Percentiles rank a stretch among this genome's conserved stretches.
Conservation (phyloP, 1,284 basidiomycete genomes). For the Blastosporella zonata region DNA sequence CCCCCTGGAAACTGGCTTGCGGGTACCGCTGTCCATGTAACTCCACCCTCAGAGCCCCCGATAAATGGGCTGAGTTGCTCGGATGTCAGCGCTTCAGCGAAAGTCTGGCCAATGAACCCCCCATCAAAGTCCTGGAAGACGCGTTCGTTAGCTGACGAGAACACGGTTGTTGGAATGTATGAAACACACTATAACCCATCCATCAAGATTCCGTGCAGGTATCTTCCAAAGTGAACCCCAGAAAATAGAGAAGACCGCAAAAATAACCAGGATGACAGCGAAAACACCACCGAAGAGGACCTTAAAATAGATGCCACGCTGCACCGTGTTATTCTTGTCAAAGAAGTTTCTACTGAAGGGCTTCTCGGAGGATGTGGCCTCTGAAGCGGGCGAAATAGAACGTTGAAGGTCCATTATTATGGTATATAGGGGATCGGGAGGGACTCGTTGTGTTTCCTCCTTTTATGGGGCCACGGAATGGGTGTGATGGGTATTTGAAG, state of each 20-base stretch:
- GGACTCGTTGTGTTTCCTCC: no score
- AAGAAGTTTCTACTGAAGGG: constrained; percentile 24
- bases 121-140: constrained; percentile 51
- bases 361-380: constrained; percentile 1
- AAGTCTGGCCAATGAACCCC: constrained; percentile 39
- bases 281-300: constrained; percentile 30
- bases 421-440: no score
- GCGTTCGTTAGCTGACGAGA: background rate
- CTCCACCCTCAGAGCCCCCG: no score
- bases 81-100: constrained; percentile 33
- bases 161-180: background rate
- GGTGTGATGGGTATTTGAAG: background rate
- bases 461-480: background rate
- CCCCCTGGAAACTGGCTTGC: constrained; percentile 43
- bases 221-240: constrained; percentile 47
- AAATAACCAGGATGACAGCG: constrained; percentile 35
- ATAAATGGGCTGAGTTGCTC: constrained; percentile 17
- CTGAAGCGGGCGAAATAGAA: background rate
- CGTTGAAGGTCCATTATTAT: background rate
- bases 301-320: constrained; percentile 35
- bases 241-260: constrained; percentile 42
- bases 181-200: constrained; percentile 40
- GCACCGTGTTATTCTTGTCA: constrained; percentile 24
- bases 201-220: constrained; percentile 33
- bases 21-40: constrained; percentile 43